Evolutionary conservation across 768 basidiomycete species (phyloP).

Genomic region (Pulveroboletus sp.): DNA sequence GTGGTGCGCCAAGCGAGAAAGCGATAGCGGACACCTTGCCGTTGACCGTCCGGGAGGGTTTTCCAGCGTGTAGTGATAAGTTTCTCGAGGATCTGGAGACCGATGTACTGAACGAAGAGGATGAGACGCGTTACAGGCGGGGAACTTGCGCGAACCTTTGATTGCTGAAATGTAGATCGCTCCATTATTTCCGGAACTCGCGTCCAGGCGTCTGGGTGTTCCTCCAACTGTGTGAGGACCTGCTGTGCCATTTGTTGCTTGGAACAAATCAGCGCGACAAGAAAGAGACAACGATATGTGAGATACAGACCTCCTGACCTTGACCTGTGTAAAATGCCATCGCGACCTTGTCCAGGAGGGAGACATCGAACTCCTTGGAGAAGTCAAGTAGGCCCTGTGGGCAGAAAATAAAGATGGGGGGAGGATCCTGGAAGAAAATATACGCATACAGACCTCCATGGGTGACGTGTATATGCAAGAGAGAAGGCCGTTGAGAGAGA

Average conservation of each 20-base stretch:
- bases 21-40: conserved; percentile 58
- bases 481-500: conserved; percentile 7
- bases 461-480: conserved; percentile 11
- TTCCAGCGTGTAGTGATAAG: conserved; percentile 95
- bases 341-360: conserved; percentile 89
- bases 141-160: conserved; percentile 53
- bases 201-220: conserved; percentile 95
- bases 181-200: conserved; percentile 93
- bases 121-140: conserved; percentile 8
- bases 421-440: not conserved
- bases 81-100: conserved; percentile 94
- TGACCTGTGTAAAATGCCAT: conserved; percentile 85
- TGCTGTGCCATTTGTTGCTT: conserved; percentile 96
- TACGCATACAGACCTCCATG: conserved; percentile 36
- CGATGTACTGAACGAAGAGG: conserved; percentile 69
- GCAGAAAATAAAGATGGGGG: conserved; percentile 4
- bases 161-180: conserved; percentile 76
- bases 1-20: conserved; percentile 3
- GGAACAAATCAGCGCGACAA: conserved; percentile 8
- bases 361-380: conserved; percentile 88
- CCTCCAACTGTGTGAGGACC: conserved; percentile 92
- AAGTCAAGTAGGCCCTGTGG: conserved; percentile 86
- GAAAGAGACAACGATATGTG: conserved; percentile 4
- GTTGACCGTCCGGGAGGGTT: conserved; percentile 88
- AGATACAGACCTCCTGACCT: conserved; percentile 68